Evolutionary conservation across 441 rosid genomes (phyloP), one percentile per base, ranked within the genome.

Genomic region (Gossypium schwendimanii): DNA sequence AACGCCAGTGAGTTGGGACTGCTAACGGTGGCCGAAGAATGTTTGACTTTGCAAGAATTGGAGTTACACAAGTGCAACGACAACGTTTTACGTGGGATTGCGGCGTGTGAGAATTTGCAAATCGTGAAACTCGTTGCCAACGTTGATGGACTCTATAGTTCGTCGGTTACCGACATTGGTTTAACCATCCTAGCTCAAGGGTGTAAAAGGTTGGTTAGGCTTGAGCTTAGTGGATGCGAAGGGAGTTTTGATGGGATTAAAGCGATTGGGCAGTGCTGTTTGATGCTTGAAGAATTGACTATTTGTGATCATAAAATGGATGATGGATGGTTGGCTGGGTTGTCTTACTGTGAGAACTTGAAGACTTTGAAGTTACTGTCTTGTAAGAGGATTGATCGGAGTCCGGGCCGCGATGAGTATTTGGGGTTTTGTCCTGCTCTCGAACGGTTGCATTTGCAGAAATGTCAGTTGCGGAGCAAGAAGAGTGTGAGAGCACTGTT

Each of bases 241-340:
- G 94, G 94, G 63, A 86, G 89, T 12, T 87, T 87, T 21, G 92
- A 86, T 81, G 94, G 94, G 76, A 72, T 86, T 41, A 89, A 88
- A 78, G 94, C 90, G 3, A 83, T 87, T 15, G 94, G 90, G 49
- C 92, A 87, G 55, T 89, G 94, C 28, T 89, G 92, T 71, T 86
- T 86, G 28, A 76, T 83, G 82, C 84, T 87, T 63, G 91, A 87
- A 23, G 88, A 89, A 41, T 69, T 89, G 63, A 81, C 76, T 1
- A 74, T 89, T 63, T 81, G 69, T 71, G 86, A 86, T 64, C 91
- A 89, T 70, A 76, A 86, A 71, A 89, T 89, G 92, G 92, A 87
- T 68, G 82, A 72, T 74, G 94, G 94, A n/a, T 89, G 92, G 94
- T 70, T 89, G 70, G 88, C 91, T 2, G 92, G 84, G 15, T 84